phyloP scores from a whole-genome alignment of 2,329 filamentous ascomycete species.

The Phoma sp. region DNA sequence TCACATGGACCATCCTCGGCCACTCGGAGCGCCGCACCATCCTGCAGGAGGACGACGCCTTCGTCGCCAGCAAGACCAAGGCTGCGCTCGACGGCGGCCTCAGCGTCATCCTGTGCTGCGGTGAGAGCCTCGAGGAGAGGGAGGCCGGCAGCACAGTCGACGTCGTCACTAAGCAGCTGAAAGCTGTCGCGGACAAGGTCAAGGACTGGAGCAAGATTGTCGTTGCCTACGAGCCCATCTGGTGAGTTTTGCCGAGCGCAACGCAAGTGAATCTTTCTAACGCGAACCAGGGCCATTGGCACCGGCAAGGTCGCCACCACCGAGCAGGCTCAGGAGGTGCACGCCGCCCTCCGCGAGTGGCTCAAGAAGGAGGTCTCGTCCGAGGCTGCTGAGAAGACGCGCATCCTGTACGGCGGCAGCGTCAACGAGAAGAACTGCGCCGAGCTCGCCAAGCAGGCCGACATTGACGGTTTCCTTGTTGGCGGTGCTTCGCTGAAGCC shows the following conservation, averaged over 20 bases:
- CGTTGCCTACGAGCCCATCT: constrained; percentile 98
- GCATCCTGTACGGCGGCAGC: constrained; percentile 95
- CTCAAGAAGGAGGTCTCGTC: constrained; percentile 75
- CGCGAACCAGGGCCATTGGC: constrained; percentile 67
- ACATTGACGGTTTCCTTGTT: constrained; percentile 98
- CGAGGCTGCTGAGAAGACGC: constrained; percentile 81
- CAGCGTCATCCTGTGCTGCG: constrained; percentile 94
- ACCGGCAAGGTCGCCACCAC: constrained; percentile 68
- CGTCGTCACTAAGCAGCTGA: constrained; percentile 83
- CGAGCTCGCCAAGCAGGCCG: constrained; percentile 87
- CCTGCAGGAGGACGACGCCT: constrained; percentile 80
- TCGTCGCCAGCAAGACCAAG: constrained; percentile 94
- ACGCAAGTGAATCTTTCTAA: constrained; percentile 17
- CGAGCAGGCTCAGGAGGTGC: constrained; percentile 53
- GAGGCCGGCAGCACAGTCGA: constrained; percentile 85
- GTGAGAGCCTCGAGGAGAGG: constrained; percentile 92
- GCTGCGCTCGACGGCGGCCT: constrained; percentile 85
- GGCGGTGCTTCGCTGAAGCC: constrained; percentile 97
- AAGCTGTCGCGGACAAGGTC: constrained; percentile 78
- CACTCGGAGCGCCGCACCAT: constrained; percentile 95
- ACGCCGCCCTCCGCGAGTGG: constrained; percentile 87
- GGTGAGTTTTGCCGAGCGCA: constrained; percentile 60
- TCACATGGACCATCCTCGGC: constrained; percentile 90
- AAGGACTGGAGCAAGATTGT: constrained; percentile 93
- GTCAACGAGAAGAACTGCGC: constrained; percentile 98